Conservation (phyloP, 1,139 yeast genomes). For the Lodderomyces parapsilosis region DNA sequence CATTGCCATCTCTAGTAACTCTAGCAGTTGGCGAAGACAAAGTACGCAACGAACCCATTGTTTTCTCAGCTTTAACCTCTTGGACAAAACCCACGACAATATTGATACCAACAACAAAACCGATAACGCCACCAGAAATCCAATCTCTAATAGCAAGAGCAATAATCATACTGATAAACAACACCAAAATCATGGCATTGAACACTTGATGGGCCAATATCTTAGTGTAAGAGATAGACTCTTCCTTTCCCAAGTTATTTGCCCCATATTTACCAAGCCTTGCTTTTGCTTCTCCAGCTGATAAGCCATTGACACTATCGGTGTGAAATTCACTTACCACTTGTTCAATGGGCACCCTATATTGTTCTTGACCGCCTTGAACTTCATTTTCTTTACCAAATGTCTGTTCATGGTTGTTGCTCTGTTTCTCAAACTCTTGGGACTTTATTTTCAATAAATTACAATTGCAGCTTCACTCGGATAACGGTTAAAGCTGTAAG, state of each 20-base stretch:
- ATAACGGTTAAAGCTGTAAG: background rate
- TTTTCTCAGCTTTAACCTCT: conserved; percentile 73
- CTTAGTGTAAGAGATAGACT: conserved; percentile 52
- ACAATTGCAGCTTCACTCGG: background rate
- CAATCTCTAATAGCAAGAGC: conserved; percentile 76
- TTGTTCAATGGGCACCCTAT: conserved; percentile 33
- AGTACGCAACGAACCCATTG: conserved; percentile 73
- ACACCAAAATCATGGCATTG: conserved; percentile 79
- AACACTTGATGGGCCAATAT: conserved; percentile 70
- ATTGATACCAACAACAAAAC: conserved; percentile 66
- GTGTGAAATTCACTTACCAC: conserved; percentile 40
- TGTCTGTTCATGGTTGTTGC: conserved; percentile 7
- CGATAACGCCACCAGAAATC: conserved; percentile 84
- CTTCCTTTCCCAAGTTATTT: conserved; percentile 63
- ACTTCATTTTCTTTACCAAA: conserved; percentile 11
- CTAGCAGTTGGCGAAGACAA: conserved; percentile 74
- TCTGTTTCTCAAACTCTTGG: background rate
- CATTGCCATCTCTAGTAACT: conserved; percentile 64
- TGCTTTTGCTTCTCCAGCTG: conserved; percentile 31
- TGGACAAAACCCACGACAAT: conserved; percentile 70
- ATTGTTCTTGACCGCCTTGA: conserved; percentile 17
- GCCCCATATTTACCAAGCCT: conserved; percentile 43
- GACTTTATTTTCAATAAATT: conserved; percentile 32
- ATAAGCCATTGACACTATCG: conserved; percentile 46
- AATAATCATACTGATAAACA: conserved; percentile 71